A percentile compares a stretch with the other conserved stretches of the same genome.
These are phyloP conservation scores for Phanerochaete carnosa DNA, from an alignment of 768 basidiomycete genomes.

Conservation along the genomic window DNA sequence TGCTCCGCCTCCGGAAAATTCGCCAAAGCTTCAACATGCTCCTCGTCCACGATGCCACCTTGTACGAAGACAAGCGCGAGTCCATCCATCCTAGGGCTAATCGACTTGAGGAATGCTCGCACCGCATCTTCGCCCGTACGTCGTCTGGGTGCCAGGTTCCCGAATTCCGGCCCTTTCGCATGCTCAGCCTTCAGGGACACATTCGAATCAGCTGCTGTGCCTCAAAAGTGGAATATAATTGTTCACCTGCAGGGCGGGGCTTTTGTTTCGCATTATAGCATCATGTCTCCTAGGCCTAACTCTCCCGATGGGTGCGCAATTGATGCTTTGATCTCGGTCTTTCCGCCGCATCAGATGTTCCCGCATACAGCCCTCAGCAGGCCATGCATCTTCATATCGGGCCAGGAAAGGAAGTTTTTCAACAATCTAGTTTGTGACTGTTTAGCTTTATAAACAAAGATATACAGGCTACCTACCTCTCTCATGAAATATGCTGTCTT, in stretches of 20 bases:
- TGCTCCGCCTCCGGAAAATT: not conserved
- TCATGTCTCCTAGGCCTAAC: not conserved
- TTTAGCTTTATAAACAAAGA: not conserved
- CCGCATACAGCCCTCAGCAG: not conserved
- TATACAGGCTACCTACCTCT: not conserved
- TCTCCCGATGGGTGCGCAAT: not conserved
- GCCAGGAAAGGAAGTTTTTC: not conserved
- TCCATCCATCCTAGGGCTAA: not conserved
- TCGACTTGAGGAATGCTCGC: not conserved
- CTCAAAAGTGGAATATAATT: too few relatives aligned
- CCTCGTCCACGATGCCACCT: not conserved
- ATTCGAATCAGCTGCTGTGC: too few relatives aligned
- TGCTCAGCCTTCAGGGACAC: too few relatives aligned
- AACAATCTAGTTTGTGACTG: not conserved
- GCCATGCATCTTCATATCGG: not conserved
- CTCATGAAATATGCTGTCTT: not conserved
- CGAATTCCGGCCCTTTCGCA: too few relatives aligned
- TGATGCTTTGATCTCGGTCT: not conserved
- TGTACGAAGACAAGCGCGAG: not conserved
- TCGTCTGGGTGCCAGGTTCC: not conserved
- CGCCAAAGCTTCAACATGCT: not conserved
- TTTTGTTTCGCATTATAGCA: not conserved
- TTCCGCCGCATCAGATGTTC: not conserved
- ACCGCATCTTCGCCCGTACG: not conserved
- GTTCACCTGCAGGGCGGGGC: not conserved